These are phyloP conservation scores for Ceratobasidium sp. DNA, from an alignment of 1,284 basidiomycete species.

Conservation along the genomic window DNA sequence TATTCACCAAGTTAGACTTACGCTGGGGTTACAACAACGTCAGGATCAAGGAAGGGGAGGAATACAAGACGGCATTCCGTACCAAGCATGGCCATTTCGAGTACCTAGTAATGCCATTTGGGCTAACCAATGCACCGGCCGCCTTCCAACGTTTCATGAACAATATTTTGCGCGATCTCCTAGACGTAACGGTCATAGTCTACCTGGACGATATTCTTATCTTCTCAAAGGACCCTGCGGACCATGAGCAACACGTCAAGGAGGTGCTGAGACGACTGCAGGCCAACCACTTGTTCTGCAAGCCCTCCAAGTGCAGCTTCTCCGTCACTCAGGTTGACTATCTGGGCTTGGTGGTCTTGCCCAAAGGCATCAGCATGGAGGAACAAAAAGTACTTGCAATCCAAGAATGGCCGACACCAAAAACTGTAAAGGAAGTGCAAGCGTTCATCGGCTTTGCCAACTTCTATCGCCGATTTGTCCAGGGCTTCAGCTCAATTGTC, in stretches of 20 bases:
- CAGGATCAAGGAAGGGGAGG: constrained; percentile 28
- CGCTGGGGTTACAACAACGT: constrained; percentile 36
- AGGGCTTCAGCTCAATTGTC: constrained; percentile 49
- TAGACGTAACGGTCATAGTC: background rate
- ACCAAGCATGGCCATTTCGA: constrained; percentile 25
- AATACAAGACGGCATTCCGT: constrained; percentile 39
- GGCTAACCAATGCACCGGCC: constrained; percentile 17
- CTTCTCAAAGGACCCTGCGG: background rate
- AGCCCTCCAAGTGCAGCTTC: constrained; percentile 10
- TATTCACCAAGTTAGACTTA: constrained; percentile 40
- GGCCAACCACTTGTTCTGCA: constrained; percentile 4
- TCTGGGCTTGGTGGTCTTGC: background rate
- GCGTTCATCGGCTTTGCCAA: too few relatives aligned
- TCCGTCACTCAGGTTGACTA: background rate
- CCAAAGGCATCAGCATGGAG: constrained; percentile 47
- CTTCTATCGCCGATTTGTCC: constrained; percentile 54
- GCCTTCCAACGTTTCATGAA: constrained; percentile 40
- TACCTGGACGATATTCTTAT: constrained; percentile 20
- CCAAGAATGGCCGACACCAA: constrained; percentile 50
- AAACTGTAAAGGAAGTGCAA: constrained; percentile 48
- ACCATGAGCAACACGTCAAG: background rate
- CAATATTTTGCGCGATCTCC: background rate
- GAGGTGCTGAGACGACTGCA: constrained; percentile 2
- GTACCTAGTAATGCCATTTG: constrained; percentile 40
- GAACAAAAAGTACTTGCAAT: constrained; percentile 50